A percentile compares a stretch with the other conserved stretches of the same genome.
phyloP scores from a whole-genome alignment of 2,329 filamentous ascomycete species.

The Aspergillus sp. region DNA sequence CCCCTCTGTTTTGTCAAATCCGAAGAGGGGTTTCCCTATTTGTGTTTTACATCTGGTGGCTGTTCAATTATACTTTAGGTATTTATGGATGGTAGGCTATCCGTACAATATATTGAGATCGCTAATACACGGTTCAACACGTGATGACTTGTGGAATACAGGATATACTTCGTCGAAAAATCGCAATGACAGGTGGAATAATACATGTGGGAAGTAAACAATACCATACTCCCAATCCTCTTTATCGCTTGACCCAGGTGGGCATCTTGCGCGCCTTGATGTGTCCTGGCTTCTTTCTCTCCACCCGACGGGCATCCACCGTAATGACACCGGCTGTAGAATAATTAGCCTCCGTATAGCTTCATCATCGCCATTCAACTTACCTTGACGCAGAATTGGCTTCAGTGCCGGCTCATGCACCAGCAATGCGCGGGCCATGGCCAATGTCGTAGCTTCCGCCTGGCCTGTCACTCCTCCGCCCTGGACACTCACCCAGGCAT shows the following conservation, averaged over 20 bases:
- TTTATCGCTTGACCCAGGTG: slow-evolving; percentile 85
- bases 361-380: slow-evolving; percentile 32
- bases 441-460: slow-evolving; percentile 88
- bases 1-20: no score
- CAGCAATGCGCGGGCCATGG: slow-evolving; percentile 79
- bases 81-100: neutral
- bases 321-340: slow-evolving; percentile 81
- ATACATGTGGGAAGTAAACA: slow-evolving; percentile 21
- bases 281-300: slow-evolving; percentile 96
- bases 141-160: slow-evolving; percentile 14
- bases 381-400: slow-evolving; percentile 81
- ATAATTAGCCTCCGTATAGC: slow-evolving; percentile 11
- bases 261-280: slow-evolving; percentile 98
- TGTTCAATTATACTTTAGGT: neutral
- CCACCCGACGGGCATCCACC: slow-evolving; percentile 83
- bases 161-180: slow-evolving; percentile 21
- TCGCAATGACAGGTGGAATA: slow-evolving; percentile 17
- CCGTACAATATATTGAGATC: neutral
- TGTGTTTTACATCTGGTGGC: neutral
- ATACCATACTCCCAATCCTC: neutral
- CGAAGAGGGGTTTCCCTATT: neutral
- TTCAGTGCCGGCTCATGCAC: slow-evolving; percentile 92
- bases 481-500: slow-evolving; percentile 78
- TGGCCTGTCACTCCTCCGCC: slow-evolving; percentile 93
- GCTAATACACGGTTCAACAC: neutral